Base-by-base conservation (phyloP, 257 asterid species). In the Nicotiana paniculata region DNA sequence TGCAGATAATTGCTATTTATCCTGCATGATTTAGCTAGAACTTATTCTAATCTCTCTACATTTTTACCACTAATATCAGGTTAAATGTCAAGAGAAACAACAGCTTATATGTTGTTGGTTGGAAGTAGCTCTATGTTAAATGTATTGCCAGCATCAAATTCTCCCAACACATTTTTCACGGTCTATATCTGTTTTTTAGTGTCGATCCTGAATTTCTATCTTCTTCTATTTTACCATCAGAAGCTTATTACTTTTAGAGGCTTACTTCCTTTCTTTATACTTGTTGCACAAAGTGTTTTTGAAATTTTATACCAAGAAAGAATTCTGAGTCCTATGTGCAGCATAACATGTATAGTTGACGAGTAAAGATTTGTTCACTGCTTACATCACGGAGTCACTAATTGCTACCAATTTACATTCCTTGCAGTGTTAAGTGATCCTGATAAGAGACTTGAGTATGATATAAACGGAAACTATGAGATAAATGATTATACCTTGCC, bases 371-470 rank as follows among this genome's bases (percentile, higher is more conserved):
- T 55, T 51, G 32, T 37, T n/a, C 77, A 3, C 79, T 1, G n/a
- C 64, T 64, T 35, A 55, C 66, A 51, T 35, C 24, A 64, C 28
- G 64, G 46, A 28, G 28, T 26, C 64, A 75, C 80, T 75, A 51
- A 75, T 51, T 48, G 51, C 82, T 80, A 74, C 63, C 81, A 74
- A 81, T 74, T 72, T 16, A 81, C 70, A 43, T 77, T 83, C 58
- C 64, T 80, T 87, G 85, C 86, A 92, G 94, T 92, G 86, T 77
- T 92, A 81, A 89, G 92, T 87, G 96, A 92, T 90, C 92, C 92
- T 54, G 91, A 90, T 57, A 89, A 92, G 86, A 85, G 91, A 70
- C 86, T 90, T 54, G 93, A 92, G 83, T 90, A 92, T 89, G 94
- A 92, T 83, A 83, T 87, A 69, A 89, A 83, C 64, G 96, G 94